Base-by-base conservation (phyloP, 83 land plant species). In the Diphasiastrum complanatum region DNA sequence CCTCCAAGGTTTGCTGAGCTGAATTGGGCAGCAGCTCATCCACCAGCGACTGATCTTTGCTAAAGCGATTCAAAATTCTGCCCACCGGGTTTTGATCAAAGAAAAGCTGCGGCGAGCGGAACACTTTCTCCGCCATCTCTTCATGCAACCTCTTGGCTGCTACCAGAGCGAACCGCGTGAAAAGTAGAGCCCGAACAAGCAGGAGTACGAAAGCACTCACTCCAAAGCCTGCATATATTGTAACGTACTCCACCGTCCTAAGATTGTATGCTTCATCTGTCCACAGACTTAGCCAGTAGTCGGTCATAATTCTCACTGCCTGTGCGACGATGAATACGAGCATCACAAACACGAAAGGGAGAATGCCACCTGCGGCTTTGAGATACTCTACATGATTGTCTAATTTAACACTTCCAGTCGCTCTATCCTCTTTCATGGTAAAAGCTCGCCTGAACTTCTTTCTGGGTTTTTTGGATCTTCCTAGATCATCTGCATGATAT, bases 271-370 rank as follows among this genome's bases (percentile, higher is more conserved):
- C 28, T 52, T 54, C 27, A 43, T 67, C 66, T 11, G 69, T 62
- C 76, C 76, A 73, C n/a, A 67, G 33, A 16, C 76, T 67, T 5
- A 73, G 51, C 76, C 76, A 73, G 28, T 73, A 73, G 50, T 73
- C 76, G 25, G 51, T 60, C 74, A 63, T 71, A 5, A 63, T 67
- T 30, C 74, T 67, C 60, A 71, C 67, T 55, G 68, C 67, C 55
- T 71, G 74, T 14, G 45, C 67, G 26, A 71, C n/a, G 1, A 71
- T 37, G 26, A 71, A 71, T 14, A 63, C 20, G 1, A 47, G 0
- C 23, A 47, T 45, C 46, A 71, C 52, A 11, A 61, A 36, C 5
- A 30, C 20, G 51, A 71, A 41, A 51, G 63, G 45, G n/a, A 52
- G 1, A 19, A 69, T 45, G 49, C 72, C 61, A 65, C 57, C n/a